Conservation (phyloP, 805 yeast species). For the Saturnispora zaruensis region DNA sequence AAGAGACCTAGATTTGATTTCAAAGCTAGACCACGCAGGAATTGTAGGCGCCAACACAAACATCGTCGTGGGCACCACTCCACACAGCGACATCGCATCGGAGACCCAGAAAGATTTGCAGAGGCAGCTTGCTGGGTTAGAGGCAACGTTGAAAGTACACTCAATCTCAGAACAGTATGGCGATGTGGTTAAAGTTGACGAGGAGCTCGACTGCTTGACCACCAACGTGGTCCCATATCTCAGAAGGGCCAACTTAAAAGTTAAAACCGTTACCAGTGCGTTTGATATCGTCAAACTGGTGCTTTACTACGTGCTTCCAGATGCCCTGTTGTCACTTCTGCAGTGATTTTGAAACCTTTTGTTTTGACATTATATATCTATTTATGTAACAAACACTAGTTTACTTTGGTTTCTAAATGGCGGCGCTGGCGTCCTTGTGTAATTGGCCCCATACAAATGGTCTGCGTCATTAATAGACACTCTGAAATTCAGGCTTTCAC, state of each 20-base stretch:
- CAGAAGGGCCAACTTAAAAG: conserved; percentile 6
- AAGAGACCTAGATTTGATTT: conserved; percentile 9
- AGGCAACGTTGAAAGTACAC: neutral
- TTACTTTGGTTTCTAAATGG: conserved; percentile 11
- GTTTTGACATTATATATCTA: too few species aligned
- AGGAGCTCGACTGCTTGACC: neutral
- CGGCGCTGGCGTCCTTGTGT: conserved; percentile 29
- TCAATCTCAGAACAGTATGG: neutral
- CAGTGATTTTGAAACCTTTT: too few species aligned
- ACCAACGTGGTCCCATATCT: conserved; percentile 5
- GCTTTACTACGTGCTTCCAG: conserved; percentile 7
- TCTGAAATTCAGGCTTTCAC: conserved; percentile 52
- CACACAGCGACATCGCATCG: neutral
- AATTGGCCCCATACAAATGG: conserved; percentile 44
- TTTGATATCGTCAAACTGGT: conserved; percentile 1
- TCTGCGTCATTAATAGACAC: conserved; percentile 41
- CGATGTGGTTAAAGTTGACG: neutral
- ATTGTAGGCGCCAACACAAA: neutral
- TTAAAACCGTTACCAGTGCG: neutral
- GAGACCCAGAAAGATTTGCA: neutral
- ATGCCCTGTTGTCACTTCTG: neutral
- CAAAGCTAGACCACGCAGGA: neutral
- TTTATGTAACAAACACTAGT: conserved; percentile 5
- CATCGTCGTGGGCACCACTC: neutral
- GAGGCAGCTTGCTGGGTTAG: neutral